These are phyloP conservation scores for Larix kaempferi DNA, from an alignment of 75 land plant genomes.

Conservation along the genomic window DNA sequence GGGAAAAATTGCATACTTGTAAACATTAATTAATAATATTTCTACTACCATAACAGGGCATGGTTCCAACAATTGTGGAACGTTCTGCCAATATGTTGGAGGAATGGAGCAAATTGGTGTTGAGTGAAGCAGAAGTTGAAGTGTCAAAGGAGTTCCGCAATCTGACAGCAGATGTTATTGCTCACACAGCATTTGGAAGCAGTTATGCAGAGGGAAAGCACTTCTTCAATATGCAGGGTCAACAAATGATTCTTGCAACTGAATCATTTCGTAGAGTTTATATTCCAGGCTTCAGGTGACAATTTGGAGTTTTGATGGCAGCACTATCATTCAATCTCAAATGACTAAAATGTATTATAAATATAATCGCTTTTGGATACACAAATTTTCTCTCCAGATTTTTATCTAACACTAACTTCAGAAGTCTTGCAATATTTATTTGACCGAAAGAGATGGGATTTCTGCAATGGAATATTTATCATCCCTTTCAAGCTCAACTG, in stretches of 20 bases:
- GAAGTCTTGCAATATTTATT: neutral
- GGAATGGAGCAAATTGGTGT: conserved; percentile 6
- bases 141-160: conserved; percentile 14
- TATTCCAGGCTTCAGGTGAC: conserved; percentile 8
- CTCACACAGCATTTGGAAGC: conserved; percentile 42
- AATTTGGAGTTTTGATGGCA: neutral
- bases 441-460: no score
- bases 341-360: neutral
- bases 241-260: neutral
- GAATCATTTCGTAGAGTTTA: neutral
- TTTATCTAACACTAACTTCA: neutral
- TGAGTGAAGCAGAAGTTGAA: conserved; percentile 16
- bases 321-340: neutral
- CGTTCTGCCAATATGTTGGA: conserved; percentile 3
- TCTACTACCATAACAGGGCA: neutral
- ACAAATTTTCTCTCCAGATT: neutral
- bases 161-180: conserved; percentile 30
- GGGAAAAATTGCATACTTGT: no score
- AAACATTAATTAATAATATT: no score
- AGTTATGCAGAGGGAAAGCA: conserved; percentile 28
- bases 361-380: neutral
- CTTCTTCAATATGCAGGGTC: conserved; percentile 18
- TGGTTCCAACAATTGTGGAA: conserved; percentile 6
- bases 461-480: neutral
- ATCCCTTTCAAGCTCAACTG: neutral